Evolutionary conservation across 345 rosid genomes (phyloP).

Genomic region (Bruguiera sexangula): DNA sequence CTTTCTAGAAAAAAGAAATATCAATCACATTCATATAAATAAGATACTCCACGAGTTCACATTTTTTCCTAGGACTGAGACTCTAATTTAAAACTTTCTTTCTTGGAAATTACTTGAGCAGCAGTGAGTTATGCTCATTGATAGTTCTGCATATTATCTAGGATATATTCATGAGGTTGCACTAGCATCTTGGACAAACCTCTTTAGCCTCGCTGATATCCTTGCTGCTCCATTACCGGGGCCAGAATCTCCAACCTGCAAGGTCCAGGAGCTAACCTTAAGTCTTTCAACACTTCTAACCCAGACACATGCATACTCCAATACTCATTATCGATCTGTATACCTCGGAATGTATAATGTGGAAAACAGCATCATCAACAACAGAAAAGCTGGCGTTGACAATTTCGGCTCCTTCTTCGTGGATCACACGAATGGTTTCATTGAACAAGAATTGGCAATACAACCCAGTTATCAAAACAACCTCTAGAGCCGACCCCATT

Average conservation of each 20-base stretch:
- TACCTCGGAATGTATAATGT: conserved; percentile 43
- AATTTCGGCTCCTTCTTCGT: conserved; percentile 47
- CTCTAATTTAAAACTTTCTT: too few relatives aligned
- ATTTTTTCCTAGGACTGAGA: too few relatives aligned
- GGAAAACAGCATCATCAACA: conserved; percentile 35
- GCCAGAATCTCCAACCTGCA: conserved; percentile 36
- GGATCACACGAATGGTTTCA: conserved; percentile 38
- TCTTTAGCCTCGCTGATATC: conserved; percentile 40
- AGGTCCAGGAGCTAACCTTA: not conserved
- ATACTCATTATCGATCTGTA: not conserved
- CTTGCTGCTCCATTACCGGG: conserved; percentile 23
- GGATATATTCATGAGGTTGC: not conserved
- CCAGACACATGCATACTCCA: not conserved
- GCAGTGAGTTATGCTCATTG: too few relatives aligned
- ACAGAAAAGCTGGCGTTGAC: conserved; percentile 38
- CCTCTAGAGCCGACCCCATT: conserved; percentile 36
- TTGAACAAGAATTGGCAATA: conserved; percentile 37
- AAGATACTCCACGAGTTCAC: too few relatives aligned
- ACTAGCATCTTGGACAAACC: conserved; percentile 28
- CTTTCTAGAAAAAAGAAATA: too few relatives aligned
- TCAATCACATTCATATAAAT: too few relatives aligned
- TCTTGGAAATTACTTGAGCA: too few relatives aligned
- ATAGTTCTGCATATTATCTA: too few relatives aligned
- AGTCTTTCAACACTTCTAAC: not conserved
- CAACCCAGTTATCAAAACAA: conserved; percentile 40